phyloP scores from a whole-genome alignment of 2,329 filamentous ascomycete genomes.

The Phialophora chinensis region DNA sequence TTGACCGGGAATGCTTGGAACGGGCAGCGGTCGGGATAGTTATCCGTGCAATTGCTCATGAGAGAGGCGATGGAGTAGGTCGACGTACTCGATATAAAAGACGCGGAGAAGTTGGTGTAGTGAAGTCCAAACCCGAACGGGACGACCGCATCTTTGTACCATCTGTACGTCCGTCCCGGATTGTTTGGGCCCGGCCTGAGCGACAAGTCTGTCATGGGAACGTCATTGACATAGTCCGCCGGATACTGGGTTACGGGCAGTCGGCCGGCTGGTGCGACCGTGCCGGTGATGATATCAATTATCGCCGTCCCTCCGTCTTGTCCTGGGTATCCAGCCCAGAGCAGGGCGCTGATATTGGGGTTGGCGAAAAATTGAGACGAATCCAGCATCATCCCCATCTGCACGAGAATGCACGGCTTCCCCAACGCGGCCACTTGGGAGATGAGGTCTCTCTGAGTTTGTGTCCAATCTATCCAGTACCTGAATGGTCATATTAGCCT shows the following conservation, averaged over 20 bases:
- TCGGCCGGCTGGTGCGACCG: slow-evolving; percentile 42
- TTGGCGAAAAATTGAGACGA: slow-evolving; percentile 47
- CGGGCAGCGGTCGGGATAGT: slow-evolving; percentile 44
- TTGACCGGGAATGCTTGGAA: slow-evolving; percentile 47
- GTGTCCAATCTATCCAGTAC: slow-evolving; percentile 48
- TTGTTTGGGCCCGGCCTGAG: slow-evolving; percentile 47
- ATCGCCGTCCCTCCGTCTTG: slow-evolving; percentile 51
- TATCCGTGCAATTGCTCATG: slow-evolving; percentile 28
- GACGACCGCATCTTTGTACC: slow-evolving; percentile 50
- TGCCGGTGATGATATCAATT: slow-evolving; percentile 50
- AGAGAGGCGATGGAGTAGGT: slow-evolving; percentile 18
- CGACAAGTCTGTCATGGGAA: slow-evolving; percentile 49
- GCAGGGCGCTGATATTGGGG: slow-evolving; percentile 47
- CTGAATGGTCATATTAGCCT: slow-evolving; percentile 1
- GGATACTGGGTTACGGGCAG: slow-evolving; percentile 4
- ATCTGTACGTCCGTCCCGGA: slow-evolving; percentile 53
- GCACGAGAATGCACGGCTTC: slow-evolving; percentile 50
- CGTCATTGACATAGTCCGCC: slow-evolving; percentile 48
- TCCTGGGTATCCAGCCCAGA: slow-evolving; percentile 54
- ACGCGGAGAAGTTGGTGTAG: slow-evolving; percentile 49
- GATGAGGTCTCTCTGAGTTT: slow-evolving; percentile 51
- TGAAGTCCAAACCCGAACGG: slow-evolving; percentile 52
- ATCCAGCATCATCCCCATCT: slow-evolving; percentile 53
- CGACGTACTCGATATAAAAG: slow-evolving; percentile 13
- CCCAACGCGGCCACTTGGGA: slow-evolving; percentile 44